phyloP scores from a whole-genome alignment of 176 grass and related monocot genomes.

The Oryza australiensis region DNA sequence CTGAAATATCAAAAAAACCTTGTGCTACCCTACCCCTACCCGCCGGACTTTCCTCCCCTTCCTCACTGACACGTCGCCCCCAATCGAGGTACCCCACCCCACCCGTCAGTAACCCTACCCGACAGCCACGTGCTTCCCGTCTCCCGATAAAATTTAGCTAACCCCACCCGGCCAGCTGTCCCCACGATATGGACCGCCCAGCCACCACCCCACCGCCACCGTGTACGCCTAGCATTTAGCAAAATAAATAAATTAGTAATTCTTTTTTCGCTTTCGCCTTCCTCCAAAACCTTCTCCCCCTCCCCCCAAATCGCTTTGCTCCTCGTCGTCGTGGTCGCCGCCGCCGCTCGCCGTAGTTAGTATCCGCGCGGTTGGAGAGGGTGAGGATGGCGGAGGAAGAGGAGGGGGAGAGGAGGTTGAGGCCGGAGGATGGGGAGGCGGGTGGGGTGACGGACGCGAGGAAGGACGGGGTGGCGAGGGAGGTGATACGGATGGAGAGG shows the following conservation, averaged over 20 bases:
- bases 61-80: too few species aligned
- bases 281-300: not conserved
- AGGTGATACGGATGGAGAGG: conserved; percentile 69
- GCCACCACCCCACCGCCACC: too few species aligned
- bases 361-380: not conserved
- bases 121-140: too few species aligned
- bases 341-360: not conserved
- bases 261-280: not conserved
- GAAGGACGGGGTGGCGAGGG: conserved; percentile 51
- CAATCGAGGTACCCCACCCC: too few species aligned
- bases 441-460: conserved; percentile 19
- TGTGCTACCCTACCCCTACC: too few species aligned
- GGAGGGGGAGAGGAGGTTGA: not conserved
- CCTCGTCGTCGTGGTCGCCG: not conserved
- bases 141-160: too few species aligned
- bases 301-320: not conserved
- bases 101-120: too few species aligned
- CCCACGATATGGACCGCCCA: too few species aligned
- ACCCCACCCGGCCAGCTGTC: too few species aligned
- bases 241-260: too few species aligned
- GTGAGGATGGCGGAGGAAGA: not conserved
- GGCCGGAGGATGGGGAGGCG: not conserved
- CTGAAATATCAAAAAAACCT: too few species aligned
- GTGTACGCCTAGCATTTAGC: not conserved
- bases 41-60: too few species aligned